Percentiles rank a stretch among this genome's conserved stretches.
Conservation (phyloP, 495 filamentous ascomycete species). For the Aspergillus diversus region DNA sequence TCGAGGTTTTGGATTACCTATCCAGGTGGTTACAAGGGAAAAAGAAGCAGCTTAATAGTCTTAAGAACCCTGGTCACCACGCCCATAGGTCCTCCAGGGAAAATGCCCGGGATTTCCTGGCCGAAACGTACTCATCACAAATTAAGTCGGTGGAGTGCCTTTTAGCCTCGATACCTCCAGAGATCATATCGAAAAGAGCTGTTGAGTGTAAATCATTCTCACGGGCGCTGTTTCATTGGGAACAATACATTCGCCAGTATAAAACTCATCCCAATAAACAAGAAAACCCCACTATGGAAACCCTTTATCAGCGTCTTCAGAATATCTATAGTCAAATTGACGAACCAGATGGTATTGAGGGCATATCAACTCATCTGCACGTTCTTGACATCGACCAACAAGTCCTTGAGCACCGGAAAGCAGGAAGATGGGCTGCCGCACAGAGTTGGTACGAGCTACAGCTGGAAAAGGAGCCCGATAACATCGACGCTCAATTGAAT, state of each 20-base stretch:
- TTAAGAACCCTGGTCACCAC: slow-evolving; percentile 39
- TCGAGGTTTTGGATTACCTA: slow-evolving; percentile 87
- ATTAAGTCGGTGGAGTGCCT: slow-evolving; percentile 65
- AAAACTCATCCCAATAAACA: slow-evolving; percentile 41
- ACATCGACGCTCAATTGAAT: slow-evolving; percentile 77
- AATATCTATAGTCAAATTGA: slow-evolving; percentile 96
- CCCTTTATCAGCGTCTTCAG: slow-evolving; percentile 76
- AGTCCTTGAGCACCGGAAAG: slow-evolving; percentile 85
- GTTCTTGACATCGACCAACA: slow-evolving; percentile 88
- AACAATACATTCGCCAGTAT: slow-evolving; percentile 79
- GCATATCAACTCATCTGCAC: slow-evolving; percentile 82
- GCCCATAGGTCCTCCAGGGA: slow-evolving; percentile 45
- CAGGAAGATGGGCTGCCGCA: slow-evolving; percentile 95
- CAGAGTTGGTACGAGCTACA: slow-evolving; percentile 97
- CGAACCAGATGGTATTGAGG: slow-evolving; percentile 95
- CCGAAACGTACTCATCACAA: slow-evolving; percentile 52
- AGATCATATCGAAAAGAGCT: slow-evolving; percentile 81
- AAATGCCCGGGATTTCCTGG: slow-evolving; percentile 35
- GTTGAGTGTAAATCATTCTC: slow-evolving; percentile 92
- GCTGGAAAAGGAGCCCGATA: slow-evolving; percentile 74
- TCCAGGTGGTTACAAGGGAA: slow-evolving; percentile 86
- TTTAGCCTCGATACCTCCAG: slow-evolving; percentile 75
- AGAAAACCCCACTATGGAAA: slow-evolving; percentile 50
- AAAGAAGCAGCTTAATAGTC: slow-evolving; percentile 60
- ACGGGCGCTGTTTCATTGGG: slow-evolving; percentile 89